Percentiles rank a stretch among this genome's conserved stretches.
Conservation (phyloP, 2,329 filamentous ascomycete species). For the Neopestalotiopsis sp. region DNA sequence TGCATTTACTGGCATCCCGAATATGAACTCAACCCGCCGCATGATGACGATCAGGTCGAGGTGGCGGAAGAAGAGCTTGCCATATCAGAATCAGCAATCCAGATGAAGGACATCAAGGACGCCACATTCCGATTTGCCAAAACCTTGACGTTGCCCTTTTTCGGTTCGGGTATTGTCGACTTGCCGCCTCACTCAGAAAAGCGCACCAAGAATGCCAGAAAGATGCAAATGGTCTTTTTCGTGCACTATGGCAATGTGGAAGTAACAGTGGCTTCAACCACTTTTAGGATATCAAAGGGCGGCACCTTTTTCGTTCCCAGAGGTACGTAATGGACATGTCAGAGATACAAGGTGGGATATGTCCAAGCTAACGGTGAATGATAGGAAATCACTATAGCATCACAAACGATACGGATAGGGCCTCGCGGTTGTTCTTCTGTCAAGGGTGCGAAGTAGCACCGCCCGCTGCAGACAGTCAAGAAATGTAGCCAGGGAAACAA, state of each 20-base stretch:
- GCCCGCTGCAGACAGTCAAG: constrained; percentile 27
- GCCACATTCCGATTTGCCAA: constrained; percentile 89
- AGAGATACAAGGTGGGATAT: not conserved
- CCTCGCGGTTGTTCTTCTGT: constrained; percentile 86
- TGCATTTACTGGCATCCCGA: constrained; percentile 68
- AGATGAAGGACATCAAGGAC: constrained; percentile 62
- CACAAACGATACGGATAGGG: constrained; percentile 73
- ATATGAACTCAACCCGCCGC: constrained; percentile 58
- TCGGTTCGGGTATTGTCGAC: constrained; percentile 89
- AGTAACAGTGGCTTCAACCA: constrained; percentile 76
- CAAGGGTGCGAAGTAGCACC: constrained; percentile 73
- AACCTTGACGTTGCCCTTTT: constrained; percentile 81
- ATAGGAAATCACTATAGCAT: constrained; percentile 94
- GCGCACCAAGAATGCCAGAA: constrained; percentile 86
- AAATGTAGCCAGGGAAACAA: constrained; percentile 14
- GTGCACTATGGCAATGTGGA: constrained; percentile 82
- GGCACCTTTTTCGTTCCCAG: constrained; percentile 94
- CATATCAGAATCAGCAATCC: constrained; percentile 59
- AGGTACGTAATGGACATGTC: constrained; percentile 65
- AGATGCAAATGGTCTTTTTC: constrained; percentile 98
- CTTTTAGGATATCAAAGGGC: constrained; percentile 84
- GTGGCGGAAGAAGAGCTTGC: constrained; percentile 61
- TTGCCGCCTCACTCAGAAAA: constrained; percentile 84
- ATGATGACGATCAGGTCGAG: constrained; percentile 58
- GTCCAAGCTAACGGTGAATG: constrained; percentile 20